Base-by-base conservation (phyloP, 2,329 filamentous ascomycete species). In the Monilinia laxa region DNA sequence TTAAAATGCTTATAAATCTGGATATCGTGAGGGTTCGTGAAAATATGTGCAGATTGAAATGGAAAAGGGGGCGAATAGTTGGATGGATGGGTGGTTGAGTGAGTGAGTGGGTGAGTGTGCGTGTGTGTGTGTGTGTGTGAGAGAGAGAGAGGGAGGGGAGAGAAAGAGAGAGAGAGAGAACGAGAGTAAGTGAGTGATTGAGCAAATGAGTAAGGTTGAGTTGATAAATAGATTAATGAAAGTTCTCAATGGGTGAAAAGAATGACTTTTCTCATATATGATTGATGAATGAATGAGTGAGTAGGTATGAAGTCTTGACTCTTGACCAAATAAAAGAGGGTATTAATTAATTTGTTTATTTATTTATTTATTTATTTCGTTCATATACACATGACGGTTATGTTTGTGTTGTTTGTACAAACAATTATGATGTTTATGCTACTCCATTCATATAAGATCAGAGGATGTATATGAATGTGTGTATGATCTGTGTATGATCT, bases 1-100 rank as follows among this genome's bases (percentile, higher is more conserved):
- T 62, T 52, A 23, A 38, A 38, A 52, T 40, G 31, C 23, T 18
- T n/a, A 31, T 28, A n/a, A 40, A 11, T 11, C 31, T 12, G 59
- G 49, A 54, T 62, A 62, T 52, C 31, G 49, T 62, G 47, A 62
- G 23, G 25, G 23, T 23, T 51, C 35, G 35, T 62, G 59, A 53
- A 54, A 53, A 31, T 40, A 54, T 62, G 47, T 42, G 54, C 47
- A 53, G 40, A 40, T 31, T 20, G 49, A 40, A 40, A 52, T 52
- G 28, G 20, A 25, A n/a, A 54, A 42, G 40, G 47, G 47, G 59
- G 35, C 28, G 59, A 14, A 35, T 35, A 9, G 31, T 6, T 6
- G 31, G 31, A 35, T 35, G 31, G 31, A 35, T 35, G 31, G 31
- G 1, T 35, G 31, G 20, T 23, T 28, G n/a, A 45, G 25, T 42